Evolutionary conservation across 371 early-diverging fungal species (phyloP).

Genomic region (Phascolomyces articulosus): DNA sequence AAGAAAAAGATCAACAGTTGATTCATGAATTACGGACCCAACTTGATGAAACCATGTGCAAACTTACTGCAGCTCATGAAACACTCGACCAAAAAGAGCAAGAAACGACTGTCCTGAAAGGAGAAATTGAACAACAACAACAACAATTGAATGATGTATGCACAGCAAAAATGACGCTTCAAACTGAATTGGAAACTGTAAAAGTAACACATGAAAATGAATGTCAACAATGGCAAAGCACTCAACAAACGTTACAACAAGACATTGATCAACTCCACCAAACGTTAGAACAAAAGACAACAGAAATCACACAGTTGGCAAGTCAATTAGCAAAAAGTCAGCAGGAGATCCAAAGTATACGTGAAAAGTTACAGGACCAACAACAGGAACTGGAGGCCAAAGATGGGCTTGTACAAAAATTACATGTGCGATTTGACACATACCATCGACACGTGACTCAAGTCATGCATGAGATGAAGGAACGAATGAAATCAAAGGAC

Average conservation of each 20-base stretch:
- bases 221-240: conserved; percentile 5
- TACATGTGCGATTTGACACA: conserved; percentile 26
- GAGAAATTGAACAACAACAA: conserved; percentile 5
- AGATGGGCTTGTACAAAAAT: background rate
- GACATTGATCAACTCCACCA: conserved; percentile 10
- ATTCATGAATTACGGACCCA: conserved; percentile 8
- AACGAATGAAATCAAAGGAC: conserved; percentile 21
- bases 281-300: conserved; percentile 5
- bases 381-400: conserved; percentile 7
- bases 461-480: conserved; percentile 23
- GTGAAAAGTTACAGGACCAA: conserved; percentile 13
- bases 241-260: conserved; percentile 11
- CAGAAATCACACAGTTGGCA: conserved; percentile 5
- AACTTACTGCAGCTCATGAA: conserved; percentile 9
- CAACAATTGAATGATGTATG: conserved; percentile 2
- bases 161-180: conserved; percentile 8
- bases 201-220: conserved; percentile 7
- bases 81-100: conserved; percentile 12
- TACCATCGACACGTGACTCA: conserved; percentile 20
- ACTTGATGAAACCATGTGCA: conserved; percentile 4
- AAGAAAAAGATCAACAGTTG: conserved; percentile 8
- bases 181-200: conserved; percentile 10
- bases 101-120: background rate
- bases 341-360: conserved; percentile 10
- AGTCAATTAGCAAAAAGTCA: conserved; percentile 10